These are phyloP conservation scores for Picea sitchensis DNA, from an alignment of 75 land plant species.

Conservation along the genomic window DNA sequence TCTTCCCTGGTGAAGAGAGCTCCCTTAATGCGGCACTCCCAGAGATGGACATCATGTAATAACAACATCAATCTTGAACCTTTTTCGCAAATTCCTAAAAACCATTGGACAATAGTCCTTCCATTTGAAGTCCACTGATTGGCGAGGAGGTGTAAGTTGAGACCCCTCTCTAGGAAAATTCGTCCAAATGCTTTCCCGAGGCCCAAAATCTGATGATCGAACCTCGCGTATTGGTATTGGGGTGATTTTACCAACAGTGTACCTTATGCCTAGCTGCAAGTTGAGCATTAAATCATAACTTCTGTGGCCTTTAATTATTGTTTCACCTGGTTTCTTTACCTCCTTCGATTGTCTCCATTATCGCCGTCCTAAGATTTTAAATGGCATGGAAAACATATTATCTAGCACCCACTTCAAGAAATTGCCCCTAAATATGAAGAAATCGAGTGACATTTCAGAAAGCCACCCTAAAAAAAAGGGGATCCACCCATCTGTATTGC, in stretches of 20 bases:
- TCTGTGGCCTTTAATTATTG: too few relatives aligned
- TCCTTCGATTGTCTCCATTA: too few relatives aligned
- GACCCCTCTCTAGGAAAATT: constrained; percentile 77
- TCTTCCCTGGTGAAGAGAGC: constrained; percentile 97
- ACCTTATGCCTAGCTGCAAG: too few relatives aligned
- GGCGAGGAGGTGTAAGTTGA: constrained; percentile 83
- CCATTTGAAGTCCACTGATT: constrained; percentile 82
- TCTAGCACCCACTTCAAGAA: too few relatives aligned
- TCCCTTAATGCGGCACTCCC: constrained; percentile 92
- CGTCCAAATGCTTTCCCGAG: constrained; percentile 68
- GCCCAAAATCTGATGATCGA: constrained; percentile 76
- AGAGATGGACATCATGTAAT: constrained; percentile 97
- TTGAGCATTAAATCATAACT: too few relatives aligned
- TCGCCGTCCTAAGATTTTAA: too few relatives aligned
- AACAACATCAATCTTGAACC: constrained; percentile 97
- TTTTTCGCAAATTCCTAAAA: constrained; percentile 82
- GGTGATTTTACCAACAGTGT: constrained; percentile 79
- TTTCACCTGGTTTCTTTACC: too few relatives aligned
- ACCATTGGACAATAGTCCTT: constrained; percentile 98
- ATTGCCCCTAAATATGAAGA: too few relatives aligned
- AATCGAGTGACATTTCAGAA: too few relatives aligned
- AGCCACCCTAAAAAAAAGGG: too few relatives aligned
- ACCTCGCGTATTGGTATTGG: constrained; percentile 71
- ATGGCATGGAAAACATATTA: constrained; percentile 16
- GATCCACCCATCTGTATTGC: too few relatives aligned